Base-by-base conservation (phyloP, 2,329 filamentous ascomycete genomes). In the Trichoderma afroharzianum region DNA sequence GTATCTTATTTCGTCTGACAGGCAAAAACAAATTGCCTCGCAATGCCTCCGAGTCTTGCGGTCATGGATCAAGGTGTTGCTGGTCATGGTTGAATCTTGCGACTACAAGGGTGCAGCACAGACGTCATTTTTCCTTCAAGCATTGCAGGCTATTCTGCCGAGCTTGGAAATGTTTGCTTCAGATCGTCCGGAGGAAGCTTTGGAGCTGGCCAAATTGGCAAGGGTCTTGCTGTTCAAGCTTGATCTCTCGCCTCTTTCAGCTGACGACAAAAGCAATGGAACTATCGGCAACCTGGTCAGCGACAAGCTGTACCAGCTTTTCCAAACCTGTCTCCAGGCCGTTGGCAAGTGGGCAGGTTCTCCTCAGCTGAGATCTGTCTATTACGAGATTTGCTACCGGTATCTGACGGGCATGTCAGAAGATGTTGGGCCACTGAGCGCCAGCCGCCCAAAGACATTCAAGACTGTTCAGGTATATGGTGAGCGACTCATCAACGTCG, bases 301-400 rank as follows among this genome's bases (percentile, higher is more conserved):
- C 78, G 95, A 98, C 79, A 93, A 96, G 77, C 86, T 98, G 0
- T 95, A 94, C 78, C 92, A 97, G 78, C 88, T 98, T 4, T 98
- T 99, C 85, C 93, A 97, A 74, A 89, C 94, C 50, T 95, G 93
- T 73, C 85, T 98, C 15, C 88, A 91, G 76, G 93, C 94, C 6
- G 92, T 97, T 69, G 89, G 91, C 74, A 90, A 92, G 73, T 91
- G 92, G 78, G 87, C 90, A 2, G 90, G 91, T 5, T 91, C 88
- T 68, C 84, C 92, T 18, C 86, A 90, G 69, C 84, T 99, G 50
- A 91, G 96, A 64, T 90, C 96, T 71, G 88, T 93, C 26, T 95
- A 97, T 81, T 99, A 98, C 81, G 92, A 92, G 77, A 97, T 97
- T 76, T 95, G 93, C 82, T 95, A 95, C 79, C 90, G 93, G 24